These are phyloP conservation scores for Aspergillus clavatus DNA, from an alignment of 2,329 filamentous ascomycete genomes.

Conservation along the genomic window DNA sequence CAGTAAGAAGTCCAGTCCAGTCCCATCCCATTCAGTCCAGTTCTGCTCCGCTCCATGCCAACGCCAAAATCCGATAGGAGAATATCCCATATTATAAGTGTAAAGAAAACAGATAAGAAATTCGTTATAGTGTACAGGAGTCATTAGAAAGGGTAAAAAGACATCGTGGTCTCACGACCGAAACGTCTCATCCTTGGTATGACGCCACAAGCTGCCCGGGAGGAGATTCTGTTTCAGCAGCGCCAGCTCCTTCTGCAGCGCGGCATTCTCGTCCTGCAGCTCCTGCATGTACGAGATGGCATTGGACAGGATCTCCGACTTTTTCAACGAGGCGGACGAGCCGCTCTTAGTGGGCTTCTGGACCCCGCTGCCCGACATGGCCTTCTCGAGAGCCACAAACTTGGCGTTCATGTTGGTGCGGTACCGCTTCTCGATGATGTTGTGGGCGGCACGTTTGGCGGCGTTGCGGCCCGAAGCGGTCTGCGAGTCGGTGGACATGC, in stretches of 20 bases:
- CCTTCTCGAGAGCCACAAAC: slow-evolving; percentile 37
- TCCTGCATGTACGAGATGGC: slow-evolving; percentile 35
- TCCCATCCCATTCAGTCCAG: too few relatives aligned
- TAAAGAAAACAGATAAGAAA: too few relatives aligned
- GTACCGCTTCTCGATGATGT: slow-evolving; percentile 41
- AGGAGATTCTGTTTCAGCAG: slow-evolving; percentile 27
- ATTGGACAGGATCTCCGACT: slow-evolving; percentile 36
- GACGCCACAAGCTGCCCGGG: slow-evolving; percentile 22
- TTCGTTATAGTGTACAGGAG: too few relatives aligned
- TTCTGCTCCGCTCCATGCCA: too few relatives aligned
- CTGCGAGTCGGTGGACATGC: slow-evolving; percentile 24
- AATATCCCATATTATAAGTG: too few relatives aligned
- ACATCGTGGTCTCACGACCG: slow-evolving; percentile 1
- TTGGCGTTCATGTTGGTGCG: slow-evolving; percentile 43
- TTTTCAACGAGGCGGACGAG: slow-evolving; percentile 30
- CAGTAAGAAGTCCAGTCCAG: too few relatives aligned
- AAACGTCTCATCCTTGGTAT: slow-evolving; percentile 10
- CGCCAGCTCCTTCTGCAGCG: slow-evolving; percentile 29
- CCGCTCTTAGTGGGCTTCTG: slow-evolving; percentile 23
- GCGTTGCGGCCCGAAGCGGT: slow-evolving; percentile 28
- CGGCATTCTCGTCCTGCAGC: slow-evolving; percentile 32
- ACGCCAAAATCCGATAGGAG: too few relatives aligned
- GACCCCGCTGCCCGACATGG: slow-evolving; percentile 24
- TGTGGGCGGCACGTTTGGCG: slow-evolving; percentile 39
- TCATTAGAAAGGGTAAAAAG: neutral